Percentiles rank a stretch among this genome's conserved stretches.
Evolutionary conservation across 805 yeast species (phyloP).

Genomic region (Myxozyma neotropica): DNA sequence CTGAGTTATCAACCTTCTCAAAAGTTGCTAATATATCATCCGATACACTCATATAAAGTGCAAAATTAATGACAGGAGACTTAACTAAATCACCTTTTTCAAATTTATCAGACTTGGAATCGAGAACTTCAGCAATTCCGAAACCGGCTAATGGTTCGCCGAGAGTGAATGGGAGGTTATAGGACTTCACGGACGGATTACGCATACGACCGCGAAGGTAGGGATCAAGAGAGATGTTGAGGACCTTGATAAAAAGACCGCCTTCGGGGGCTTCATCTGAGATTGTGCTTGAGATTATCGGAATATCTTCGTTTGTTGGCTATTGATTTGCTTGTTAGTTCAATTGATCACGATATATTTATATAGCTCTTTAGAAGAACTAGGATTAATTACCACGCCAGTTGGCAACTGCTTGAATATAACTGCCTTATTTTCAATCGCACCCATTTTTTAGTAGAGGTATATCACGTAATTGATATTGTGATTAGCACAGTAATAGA

Average conservation of each 20-base stretch:
- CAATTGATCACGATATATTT: too few species aligned
- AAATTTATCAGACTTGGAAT: constrained; percentile 48
- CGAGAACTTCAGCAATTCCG: constrained; percentile 56
- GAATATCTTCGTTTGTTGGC: too few species aligned
- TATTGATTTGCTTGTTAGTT: too few species aligned
- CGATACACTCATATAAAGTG: too few species aligned
- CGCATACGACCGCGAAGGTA: constrained; percentile 62
- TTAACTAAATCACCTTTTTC: constrained; percentile 51
- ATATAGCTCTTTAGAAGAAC: too few species aligned
- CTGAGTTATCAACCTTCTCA: constrained; percentile 23
- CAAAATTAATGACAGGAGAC: constrained; percentile 1
- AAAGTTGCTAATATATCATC: constrained; percentile 11
- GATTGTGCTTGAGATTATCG: too few species aligned
- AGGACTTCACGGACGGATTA: constrained; percentile 36
- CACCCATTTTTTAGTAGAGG: too few species aligned
- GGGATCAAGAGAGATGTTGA: constrained; percentile 61
- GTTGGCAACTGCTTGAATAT: too few species aligned
- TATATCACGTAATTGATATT: too few species aligned
- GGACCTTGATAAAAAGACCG: constrained; percentile 50
- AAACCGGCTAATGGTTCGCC: constrained; percentile 40
- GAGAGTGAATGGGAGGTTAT: constrained; percentile 16
- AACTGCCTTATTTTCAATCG: too few species aligned
- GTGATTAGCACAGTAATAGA: too few species aligned
- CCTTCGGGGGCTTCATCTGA: constrained; percentile 39
- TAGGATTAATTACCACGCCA: too few species aligned